Percentiles rank a stretch among this genome's conserved stretches.
These are phyloP conservation scores for Suillus variegatus DNA, from an alignment of 768 basidiomycete genomes.

Conservation along the genomic window DNA sequence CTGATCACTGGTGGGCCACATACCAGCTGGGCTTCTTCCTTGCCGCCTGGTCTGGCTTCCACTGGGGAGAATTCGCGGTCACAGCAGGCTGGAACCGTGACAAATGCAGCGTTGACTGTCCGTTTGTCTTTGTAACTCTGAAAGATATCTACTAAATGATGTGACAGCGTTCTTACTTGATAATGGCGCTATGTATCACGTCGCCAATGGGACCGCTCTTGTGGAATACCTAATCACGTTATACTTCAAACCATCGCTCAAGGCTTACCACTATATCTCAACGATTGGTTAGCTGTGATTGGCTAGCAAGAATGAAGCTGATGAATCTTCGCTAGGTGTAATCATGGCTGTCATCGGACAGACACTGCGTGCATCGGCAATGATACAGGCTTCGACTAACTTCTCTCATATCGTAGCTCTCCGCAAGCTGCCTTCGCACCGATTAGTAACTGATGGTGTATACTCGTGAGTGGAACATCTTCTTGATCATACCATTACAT, in stretches of 20 bases:
- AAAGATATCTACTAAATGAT: not conserved
- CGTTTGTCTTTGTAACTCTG: conserved; percentile 34
- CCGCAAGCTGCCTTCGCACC: conserved; percentile 70
- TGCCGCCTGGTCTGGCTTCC: conserved; percentile 83
- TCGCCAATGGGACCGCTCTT: conserved; percentile 79
- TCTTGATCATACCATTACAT: not conserved
- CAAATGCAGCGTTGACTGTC: conserved; percentile 92
- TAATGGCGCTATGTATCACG: conserved; percentile 83
- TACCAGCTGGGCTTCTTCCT: conserved; percentile 83
- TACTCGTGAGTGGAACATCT: conserved; percentile 63
- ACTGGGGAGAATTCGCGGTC: conserved; percentile 92
- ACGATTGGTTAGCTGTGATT: conserved; percentile 48
- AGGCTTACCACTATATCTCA: conserved; percentile 60
- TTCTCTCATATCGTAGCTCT: conserved; percentile 90
- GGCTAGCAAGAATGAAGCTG: conserved; percentile 1
- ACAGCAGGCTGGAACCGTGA: conserved; percentile 95
- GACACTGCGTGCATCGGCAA: conserved; percentile 80
- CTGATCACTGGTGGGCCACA: conserved; percentile 59
- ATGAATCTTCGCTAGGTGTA: conserved; percentile 50
- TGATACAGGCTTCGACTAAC: conserved; percentile 93
- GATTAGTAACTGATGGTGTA: conserved; percentile 84
- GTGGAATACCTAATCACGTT: conserved; percentile 75
- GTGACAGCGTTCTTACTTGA: conserved; percentile 86
- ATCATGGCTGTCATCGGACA: conserved; percentile 70
- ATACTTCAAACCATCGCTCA: conserved; percentile 67